A percentile compares a stretch with the other conserved stretches of the same genome.
phyloP scores from a whole-genome alignment of 75 land plant species.

The Selaginella moellendorffii region DNA sequence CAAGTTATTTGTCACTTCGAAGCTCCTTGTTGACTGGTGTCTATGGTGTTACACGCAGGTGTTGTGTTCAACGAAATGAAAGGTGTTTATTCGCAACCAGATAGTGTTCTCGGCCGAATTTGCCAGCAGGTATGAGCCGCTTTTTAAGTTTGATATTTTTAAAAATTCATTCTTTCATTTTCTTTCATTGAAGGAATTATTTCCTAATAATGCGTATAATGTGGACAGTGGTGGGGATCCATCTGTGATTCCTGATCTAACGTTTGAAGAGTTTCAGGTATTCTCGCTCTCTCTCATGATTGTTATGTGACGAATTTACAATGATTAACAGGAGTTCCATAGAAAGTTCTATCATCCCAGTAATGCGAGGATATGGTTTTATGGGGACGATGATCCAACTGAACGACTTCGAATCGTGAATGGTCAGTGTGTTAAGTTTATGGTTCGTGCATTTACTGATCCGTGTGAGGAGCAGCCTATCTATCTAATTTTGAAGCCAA shows the following conservation, averaged over 20 bases:
- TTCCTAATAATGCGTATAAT: conserved; percentile 92
- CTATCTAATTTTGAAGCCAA: conserved; percentile 73
- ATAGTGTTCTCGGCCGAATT: conserved; percentile 65
- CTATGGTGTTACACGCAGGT: no score
- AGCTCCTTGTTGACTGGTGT: no score
- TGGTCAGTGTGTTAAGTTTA: conserved; percentile 39
- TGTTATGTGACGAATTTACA: no score
- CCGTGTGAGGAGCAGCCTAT: conserved; percentile 83
- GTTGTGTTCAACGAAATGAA: conserved; percentile 99
- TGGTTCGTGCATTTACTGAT: not conserved
- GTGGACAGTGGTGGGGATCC: conserved; percentile 99
- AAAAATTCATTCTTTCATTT: not conserved
- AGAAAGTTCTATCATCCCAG: conserved; percentile 88
- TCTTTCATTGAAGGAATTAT: conserved; percentile 50
- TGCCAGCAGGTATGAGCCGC: conserved; percentile 53
- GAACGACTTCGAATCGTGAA: conserved; percentile 67
- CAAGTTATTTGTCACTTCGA: no score
- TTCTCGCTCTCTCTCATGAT: no score
- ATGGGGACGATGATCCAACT: conserved; percentile 92
- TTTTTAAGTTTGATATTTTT: conserved; percentile 10
- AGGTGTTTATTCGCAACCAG: conserved; percentile 99
- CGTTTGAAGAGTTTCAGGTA: conserved; percentile 94
- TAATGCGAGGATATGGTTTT: conserved; percentile 99
- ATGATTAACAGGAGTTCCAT: conserved; percentile 88
- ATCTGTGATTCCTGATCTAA: conserved; percentile 82